phyloP scores from a whole-genome alignment of 2,329 filamentous ascomycete species.

The Coniella lustricola region DNA sequence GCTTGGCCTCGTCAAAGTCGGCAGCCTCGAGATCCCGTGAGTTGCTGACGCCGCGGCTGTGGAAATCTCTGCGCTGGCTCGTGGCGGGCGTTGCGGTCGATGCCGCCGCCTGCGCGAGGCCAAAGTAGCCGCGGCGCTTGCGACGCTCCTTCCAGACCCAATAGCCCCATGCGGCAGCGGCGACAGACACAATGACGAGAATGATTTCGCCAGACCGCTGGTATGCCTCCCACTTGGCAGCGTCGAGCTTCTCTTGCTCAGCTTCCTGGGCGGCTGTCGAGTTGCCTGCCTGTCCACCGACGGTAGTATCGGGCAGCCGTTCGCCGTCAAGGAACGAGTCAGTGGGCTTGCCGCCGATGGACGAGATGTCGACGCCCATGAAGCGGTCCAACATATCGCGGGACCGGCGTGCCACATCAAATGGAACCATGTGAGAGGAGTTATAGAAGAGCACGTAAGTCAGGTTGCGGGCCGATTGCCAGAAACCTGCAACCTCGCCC shows the following conservation, averaged over 20 bases:
- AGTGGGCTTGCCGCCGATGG: conserved; percentile 72
- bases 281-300: conserved; percentile 58
- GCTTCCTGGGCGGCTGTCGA: conserved; percentile 57
- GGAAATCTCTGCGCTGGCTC: conserved; percentile 28
- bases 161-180: conserved; percentile 68
- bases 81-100: conserved; percentile 34
- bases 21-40: conserved; percentile 53
- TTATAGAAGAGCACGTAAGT: conserved; percentile 96
- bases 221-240: conserved; percentile 85
- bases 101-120: conserved; percentile 29
- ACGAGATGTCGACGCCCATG: conserved; percentile 84
- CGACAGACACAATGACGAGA: conserved; percentile 71
- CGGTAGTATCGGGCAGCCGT: conserved; percentile 69
- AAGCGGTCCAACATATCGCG: conserved; percentile 98
- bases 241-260: conserved; percentile 66
- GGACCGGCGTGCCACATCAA: conserved; percentile 77
- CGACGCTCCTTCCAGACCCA: conserved; percentile 58
- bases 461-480: conserved; percentile 89
- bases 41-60: conserved; percentile 32
- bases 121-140: conserved; percentile 44
- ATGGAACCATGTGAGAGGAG: conserved; percentile 96
- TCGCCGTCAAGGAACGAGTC: conserved; percentile 82
- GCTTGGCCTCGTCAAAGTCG: conserved; percentile 59
- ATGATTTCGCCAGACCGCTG: conserved; percentile 81
- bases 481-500: conserved; percentile 78